Conservation (phyloP, 192 early-diverging fungal genomes). For the Jimgerdemannia lactiflua region DNA sequence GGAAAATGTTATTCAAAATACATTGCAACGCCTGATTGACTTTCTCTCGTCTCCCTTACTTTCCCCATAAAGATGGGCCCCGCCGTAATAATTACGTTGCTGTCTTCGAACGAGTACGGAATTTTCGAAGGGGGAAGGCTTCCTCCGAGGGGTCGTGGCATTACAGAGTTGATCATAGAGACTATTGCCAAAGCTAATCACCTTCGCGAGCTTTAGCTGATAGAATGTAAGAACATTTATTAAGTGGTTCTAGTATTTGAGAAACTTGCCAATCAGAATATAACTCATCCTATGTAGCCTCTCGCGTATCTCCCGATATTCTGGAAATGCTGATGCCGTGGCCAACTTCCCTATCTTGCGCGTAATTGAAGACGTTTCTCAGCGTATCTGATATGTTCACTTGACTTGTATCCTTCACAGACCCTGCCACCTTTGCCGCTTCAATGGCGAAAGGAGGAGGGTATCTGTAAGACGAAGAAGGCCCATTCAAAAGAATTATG, state of each 20-base stretch:
- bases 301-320: no score
- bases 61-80: background rate
- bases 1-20: no score
- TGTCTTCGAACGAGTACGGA: background rate
- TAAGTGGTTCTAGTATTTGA: background rate
- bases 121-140: background rate
- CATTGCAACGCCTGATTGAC: no score
- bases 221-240: background rate
- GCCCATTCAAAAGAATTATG: no score
- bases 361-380: no score
- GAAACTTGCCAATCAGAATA: background rate
- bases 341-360: no score
- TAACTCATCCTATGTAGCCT: background rate
- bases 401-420: no score
- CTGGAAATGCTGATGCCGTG: no score
- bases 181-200: background rate
- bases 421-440: no score
- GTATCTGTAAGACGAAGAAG: no score
- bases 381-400: no score
- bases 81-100: background rate
- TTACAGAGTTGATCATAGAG: background rate
- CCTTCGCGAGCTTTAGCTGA: background rate
- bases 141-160: background rate
- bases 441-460: no score
- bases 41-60: background rate